Percentiles rank a stretch among this genome's conserved stretches.
Conservation (phyloP, 2,329 filamentous ascomycete genomes). For the Endocalyx cinctus region DNA sequence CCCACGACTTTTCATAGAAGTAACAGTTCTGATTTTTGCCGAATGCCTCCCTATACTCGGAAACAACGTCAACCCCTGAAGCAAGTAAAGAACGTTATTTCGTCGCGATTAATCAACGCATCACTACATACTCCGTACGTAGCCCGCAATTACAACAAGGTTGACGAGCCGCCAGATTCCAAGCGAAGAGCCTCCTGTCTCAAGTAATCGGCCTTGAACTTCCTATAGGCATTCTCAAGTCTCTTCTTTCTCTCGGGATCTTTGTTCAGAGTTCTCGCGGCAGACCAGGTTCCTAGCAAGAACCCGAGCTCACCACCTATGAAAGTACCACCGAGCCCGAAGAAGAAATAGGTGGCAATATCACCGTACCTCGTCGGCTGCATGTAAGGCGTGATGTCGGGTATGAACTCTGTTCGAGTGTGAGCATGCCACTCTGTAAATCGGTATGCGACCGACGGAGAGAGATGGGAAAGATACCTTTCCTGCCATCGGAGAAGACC, state of each 20-base stretch:
- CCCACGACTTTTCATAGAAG: no score
- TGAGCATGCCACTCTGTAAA: background rate
- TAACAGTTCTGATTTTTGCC: no score
- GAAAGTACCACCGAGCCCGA: constrained; percentile 57
- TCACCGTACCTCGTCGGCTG: constrained; percentile 56
- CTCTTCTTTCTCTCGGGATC: constrained; percentile 51
- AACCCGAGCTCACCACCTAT: constrained; percentile 61
- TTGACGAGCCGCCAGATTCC: constrained; percentile 39
- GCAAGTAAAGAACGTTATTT: no score
- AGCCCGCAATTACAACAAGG: no score
- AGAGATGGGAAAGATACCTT: constrained; percentile 34
- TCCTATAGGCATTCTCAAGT: constrained; percentile 59
- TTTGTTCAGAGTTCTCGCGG: constrained; percentile 45
- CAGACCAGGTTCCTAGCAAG: constrained; percentile 50
- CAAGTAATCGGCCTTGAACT: constrained; percentile 60
- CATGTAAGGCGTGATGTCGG: constrained; percentile 54
- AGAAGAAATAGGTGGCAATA: constrained; percentile 58
- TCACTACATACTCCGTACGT: no score
- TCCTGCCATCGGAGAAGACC: constrained; percentile 56
- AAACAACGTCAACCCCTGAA: no score
- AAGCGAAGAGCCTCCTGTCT: constrained; percentile 53
- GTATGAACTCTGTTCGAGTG: constrained; percentile 47
- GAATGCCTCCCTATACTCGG: no score
- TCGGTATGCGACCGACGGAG: background rate
- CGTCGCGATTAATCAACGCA: no score